phyloP scores from a whole-genome alignment of 2,329 filamentous ascomycete genomes.

The Tolypocladium album region DNA sequence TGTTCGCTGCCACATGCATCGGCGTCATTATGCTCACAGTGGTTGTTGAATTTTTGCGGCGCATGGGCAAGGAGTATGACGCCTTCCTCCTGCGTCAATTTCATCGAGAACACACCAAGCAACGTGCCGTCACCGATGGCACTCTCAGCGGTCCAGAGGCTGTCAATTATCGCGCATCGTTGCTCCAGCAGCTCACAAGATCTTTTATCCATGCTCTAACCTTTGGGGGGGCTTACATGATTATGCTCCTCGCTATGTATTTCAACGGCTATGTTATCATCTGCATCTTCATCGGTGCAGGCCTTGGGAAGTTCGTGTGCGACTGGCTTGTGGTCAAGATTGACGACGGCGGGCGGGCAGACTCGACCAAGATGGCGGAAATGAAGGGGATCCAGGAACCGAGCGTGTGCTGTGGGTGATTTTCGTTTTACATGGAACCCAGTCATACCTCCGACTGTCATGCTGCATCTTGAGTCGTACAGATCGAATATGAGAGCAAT shows the following conservation, averaged over 20 bases:
- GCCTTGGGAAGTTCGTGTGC: slow-evolving; percentile 41
- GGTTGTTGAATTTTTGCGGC: slow-evolving; percentile 59
- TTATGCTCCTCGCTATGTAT: slow-evolving; percentile 60
- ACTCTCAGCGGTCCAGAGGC: slow-evolving; percentile 8
- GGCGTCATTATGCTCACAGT: slow-evolving; percentile 64
- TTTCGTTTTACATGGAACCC: too few relatives aligned
- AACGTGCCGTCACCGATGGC: slow-evolving; percentile 8
- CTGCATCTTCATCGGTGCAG: slow-evolving; percentile 53
- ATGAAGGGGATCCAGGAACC: slow-evolving; percentile 30
- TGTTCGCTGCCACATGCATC: slow-evolving; percentile 72
- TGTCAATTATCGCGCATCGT: slow-evolving; percentile 39
- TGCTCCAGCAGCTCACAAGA: slow-evolving; percentile 54
- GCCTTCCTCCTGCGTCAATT: slow-evolving; percentile 46
- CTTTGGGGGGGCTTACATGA: slow-evolving; percentile 64
- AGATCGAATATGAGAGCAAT: too few relatives aligned
- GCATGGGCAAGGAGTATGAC: slow-evolving; percentile 63
- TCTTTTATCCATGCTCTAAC: slow-evolving; percentile 58
- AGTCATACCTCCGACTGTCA: neutral
- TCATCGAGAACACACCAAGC: slow-evolving; percentile 16
- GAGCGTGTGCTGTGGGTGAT: slow-evolving; percentile 31
- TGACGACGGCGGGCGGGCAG: slow-evolving; percentile 16
- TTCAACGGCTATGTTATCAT: slow-evolving; percentile 67
- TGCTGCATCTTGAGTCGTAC: neutral
- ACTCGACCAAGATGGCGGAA: slow-evolving; percentile 8
- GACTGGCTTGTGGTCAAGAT: slow-evolving; percentile 39